phyloP scores from a whole-genome alignment of 2,329 filamentous ascomycete species.

The Chrysosporium keratinophilum region DNA sequence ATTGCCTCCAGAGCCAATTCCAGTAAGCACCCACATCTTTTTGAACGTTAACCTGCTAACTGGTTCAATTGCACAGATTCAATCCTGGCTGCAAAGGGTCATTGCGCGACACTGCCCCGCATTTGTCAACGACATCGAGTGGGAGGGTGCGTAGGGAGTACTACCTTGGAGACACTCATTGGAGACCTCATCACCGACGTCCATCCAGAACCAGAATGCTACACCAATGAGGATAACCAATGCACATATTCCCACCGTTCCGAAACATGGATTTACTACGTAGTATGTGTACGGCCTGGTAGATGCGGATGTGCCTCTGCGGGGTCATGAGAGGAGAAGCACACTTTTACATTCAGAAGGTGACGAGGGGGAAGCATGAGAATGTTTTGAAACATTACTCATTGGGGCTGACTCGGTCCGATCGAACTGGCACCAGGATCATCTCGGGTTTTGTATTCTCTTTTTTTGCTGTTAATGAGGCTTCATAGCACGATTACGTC shows the following conservation, averaged over 20 bases:
- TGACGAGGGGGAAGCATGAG: background rate
- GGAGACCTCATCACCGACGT: background rate
- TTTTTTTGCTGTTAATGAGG: no score
- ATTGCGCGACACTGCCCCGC: slow-evolving; percentile 4
- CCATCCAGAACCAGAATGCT: background rate
- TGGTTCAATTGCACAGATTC: background rate
- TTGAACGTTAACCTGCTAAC: background rate
- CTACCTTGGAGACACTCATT: background rate
- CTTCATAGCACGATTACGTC: no score
- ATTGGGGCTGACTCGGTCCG: no score
- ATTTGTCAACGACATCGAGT: background rate
- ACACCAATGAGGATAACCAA: background rate
- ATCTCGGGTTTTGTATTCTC: no score
- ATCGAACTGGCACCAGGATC: no score
- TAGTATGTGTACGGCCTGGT: background rate
- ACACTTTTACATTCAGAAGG: background rate
- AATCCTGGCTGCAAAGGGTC: background rate
- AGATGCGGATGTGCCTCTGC: background rate
- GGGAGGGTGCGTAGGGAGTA: background rate
- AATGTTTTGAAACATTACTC: no score
- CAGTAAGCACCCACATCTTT: background rate
- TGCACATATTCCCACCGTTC: background rate
- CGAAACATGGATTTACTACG: slow-evolving; percentile 7
- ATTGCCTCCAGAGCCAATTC: background rate
- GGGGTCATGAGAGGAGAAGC: slow-evolving; percentile 1